Base-by-base conservation (phyloP, 2,329 filamentous ascomycete species). In the Chrysoporthe cubensis region DNA sequence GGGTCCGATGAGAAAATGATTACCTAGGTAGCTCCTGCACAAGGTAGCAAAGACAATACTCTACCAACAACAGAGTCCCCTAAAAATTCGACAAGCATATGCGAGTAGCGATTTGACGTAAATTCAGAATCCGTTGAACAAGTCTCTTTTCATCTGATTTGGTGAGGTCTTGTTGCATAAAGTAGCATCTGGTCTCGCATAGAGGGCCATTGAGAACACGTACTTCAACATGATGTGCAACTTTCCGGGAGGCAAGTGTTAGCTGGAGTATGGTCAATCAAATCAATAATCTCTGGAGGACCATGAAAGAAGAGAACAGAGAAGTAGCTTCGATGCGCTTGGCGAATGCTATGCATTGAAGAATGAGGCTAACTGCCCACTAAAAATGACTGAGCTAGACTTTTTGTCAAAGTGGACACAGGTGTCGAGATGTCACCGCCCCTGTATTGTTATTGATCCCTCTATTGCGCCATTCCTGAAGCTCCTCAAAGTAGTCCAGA, bases 271-370 rank as follows among this genome's bases (percentile, higher is more conserved):
- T 54, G 6, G 50, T 34, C 26, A 34, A 32, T 21, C 7, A 34
- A 14, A 32, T 54, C 32, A 21, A 26, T 26, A 34, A 8, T 2
- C 21, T 54, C 26, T 32, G 48, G 32, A 16, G 18, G 56, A 21
- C 21, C 32, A 11, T 32, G 48, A 54, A 16, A 16, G 56, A 21
- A 42, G 14, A 57, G 34, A 40, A 57, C 21, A 54, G 21, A 11
- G 50, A 54, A 54, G 50, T 13, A 42, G 16, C 34, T 60, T 42
- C n/a, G 40, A 16, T 8, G 37, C 40, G 40, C 44, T 52, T 40
- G 21, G 37, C 26, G 40, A 40, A 46, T 62, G 21, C 46, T 50
- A 37, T 62, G 60, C 32, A 62, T 62, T 42, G 26, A 50, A 54
- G 18, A 52, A 62, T 40, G 44, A 52, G 60, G 34, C 46, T 32